Base-by-base conservation (phyloP, 176 grass and related monocot genomes). In the Oryza officinalis region DNA sequence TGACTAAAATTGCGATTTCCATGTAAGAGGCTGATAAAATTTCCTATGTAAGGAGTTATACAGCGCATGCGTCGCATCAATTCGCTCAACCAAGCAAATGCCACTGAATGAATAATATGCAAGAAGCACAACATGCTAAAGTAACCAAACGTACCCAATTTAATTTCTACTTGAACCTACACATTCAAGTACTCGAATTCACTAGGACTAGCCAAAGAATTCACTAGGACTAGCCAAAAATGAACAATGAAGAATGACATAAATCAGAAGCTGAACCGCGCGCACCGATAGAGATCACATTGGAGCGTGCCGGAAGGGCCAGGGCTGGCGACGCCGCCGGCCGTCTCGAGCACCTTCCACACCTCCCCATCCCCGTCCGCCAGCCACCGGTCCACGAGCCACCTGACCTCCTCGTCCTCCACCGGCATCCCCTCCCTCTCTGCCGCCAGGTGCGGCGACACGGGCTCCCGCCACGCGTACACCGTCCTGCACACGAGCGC, bases 301-400 rank as follows among this genome's bases (percentile, higher is more conserved):
- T 98, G 93, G 52, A 98, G 89, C 20, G 82, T 93, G 33, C 96
- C 96, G 0, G 86, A 93, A 9, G 93, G 80, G 22, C 93, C 87
- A 4, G 95, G 93, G 82, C 96, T 98, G 7, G 93, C 91, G 6
- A 92, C 96, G 23, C 91, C 96, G 17, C 96, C 96, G 17, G 96
- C 96, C 0, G 96, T 93, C 82, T 98, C 96, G 45, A 98, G 74
- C 71, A 98, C n/a, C 83, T 90, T 94, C 92, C 96, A 98, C 65
- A 88, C 79, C 23, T 72, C 71, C 26, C 67, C 82, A 68, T 76
- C 80, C 27, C 35, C 40, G 9, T 74, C 60, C 37, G 71, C 6
- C 76, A 98, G 83, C 84, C 80, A 95, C 76, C 57, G 69, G 17
- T 71, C 91, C 72, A 98, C 72, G 64, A 75, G 75, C 20, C 78